Evolutionary conservation across 495 filamentous ascomycete genomes (phyloP), one percentile per base, ranked within the genome.

Genomic region (Penicillium desertorum): DNA sequence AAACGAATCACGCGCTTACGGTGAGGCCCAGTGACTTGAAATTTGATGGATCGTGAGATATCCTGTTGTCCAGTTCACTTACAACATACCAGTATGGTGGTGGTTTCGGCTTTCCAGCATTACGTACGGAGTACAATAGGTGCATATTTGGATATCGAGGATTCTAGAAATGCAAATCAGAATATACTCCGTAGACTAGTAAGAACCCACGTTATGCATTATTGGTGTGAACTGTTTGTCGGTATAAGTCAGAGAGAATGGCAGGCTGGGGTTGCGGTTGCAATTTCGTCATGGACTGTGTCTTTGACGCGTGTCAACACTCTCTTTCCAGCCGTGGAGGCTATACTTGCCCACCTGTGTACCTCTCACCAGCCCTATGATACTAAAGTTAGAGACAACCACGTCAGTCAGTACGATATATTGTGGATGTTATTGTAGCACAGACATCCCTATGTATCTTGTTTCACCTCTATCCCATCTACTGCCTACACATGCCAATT

Each of bases 1-100:
- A 37, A 52, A 44, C 56, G 46, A 59, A 61, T 61, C 61, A 61
- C 42, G 19, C 20, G 19, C 34, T 29, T 5, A 10, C 19, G 61
- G 56, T 60, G 50, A 22, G 36, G 27, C 14, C 44, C 20, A 25
- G 9, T 34, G 45, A 50, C 50, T 16, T 37, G 14, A 7, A 14
- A 37, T 37, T 37, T 3, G 2, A 16, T 37, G 14, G 14, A 37
- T 6, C 4, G n/a, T 39, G 36, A 39, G 16, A 39, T 56, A 29
- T 41, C 32, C 41, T 25, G 29, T 51, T 19, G 20, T 3, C 23
- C 41, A 27, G 16, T 14, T 20, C 7, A 8, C 20, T 17, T 58
- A 6, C 0, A 5, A 6, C 5, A 25, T 25, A 16, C 10, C 25
- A 25, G 16, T 17, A 48, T 48, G 30, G 9, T 41, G 22, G 8